Evolutionary conservation across 768 basidiomycete genomes (phyloP).

Genomic region (Termitomyces sp.): DNA sequence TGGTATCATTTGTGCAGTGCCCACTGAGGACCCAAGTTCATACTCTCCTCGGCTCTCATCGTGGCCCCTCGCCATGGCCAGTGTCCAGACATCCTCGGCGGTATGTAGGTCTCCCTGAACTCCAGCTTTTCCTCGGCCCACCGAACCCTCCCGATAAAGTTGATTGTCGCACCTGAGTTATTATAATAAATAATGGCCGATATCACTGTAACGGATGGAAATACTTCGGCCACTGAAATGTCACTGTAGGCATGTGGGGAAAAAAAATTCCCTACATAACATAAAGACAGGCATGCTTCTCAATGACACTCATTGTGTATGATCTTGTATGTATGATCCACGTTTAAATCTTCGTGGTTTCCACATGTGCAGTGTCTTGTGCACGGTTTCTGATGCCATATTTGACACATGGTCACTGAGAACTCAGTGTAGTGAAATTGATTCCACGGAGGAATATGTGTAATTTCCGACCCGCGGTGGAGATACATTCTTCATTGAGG

Average conservation of each 20-base stretch:
- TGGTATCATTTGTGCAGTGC: neutral
- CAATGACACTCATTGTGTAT: slow-evolving; percentile 8
- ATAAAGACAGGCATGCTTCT: neutral
- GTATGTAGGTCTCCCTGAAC: neutral
- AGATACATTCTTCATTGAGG: slow-evolving; percentile 16
- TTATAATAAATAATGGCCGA: neutral
- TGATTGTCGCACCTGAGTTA: neutral
- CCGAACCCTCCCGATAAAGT: neutral
- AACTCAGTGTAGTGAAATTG: slow-evolving; percentile 26
- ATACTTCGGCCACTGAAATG: slow-evolving; percentile 13
- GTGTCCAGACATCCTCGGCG: slow-evolving; percentile 3
- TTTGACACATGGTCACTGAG: slow-evolving; percentile 32
- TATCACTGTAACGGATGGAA: slow-evolving; percentile 5
- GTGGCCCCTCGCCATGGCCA: neutral
- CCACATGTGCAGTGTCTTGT: slow-evolving; percentile 32
- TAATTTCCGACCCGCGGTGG: slow-evolving; percentile 38
- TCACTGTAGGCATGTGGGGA: neutral
- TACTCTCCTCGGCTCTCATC: slow-evolving; percentile 7
- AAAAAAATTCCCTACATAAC: neutral
- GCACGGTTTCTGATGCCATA: slow-evolving; percentile 33
- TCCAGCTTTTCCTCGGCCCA: slow-evolving; percentile 3
- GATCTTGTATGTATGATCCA: slow-evolving; percentile 22
- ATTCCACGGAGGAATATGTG: slow-evolving; percentile 35
- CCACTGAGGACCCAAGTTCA: neutral
- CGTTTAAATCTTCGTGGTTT: slow-evolving; percentile 26